Base-by-base conservation (phyloP, 495 filamentous ascomycete genomes). In the Diplogelasinospora grovesii region DNA sequence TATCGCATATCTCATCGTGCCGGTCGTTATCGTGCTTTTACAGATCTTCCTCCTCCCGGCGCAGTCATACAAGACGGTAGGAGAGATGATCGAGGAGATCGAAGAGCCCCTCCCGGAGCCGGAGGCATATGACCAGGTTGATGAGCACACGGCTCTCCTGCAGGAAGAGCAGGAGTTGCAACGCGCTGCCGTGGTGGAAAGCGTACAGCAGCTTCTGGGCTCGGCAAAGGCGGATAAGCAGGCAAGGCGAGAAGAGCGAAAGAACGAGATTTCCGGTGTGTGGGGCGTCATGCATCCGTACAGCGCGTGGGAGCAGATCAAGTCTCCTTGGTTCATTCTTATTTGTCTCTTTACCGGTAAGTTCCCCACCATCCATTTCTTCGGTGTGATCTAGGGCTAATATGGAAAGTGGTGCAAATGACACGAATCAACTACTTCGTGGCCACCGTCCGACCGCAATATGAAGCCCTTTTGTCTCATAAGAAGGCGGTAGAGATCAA, bases 361-460 rank as follows among this genome's bases (percentile, higher is more conserved):
- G 45, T 35, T 22, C 4, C 10, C 24, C 5, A n/a, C 24, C 27
- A 1, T 14, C 25, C 23, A 15, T 14, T 1, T 15, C 4, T 11
- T 26, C 24, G 14, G 9, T 11, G 24, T 37, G n/a, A 2, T 7
- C 30, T n/a, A 26, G 5, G 5, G 9, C 7, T 23, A 31, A 9
- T 26, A 23, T 27, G 29, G 22, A 15, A 23, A 56, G 73, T 92
- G 16, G 61, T 94, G 14, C 87, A 92, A 60, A 95, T 94, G 89
- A 86, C 83, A 0, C 78, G 90, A 13, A 95, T 96, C 60, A 97
- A 97, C 65, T 98, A 88, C 71, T 98, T 98, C 52, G 86, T 98
- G 22, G 89, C 92, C 1, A 92, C 92, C 2, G 79, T 98, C 45
- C 78, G 82, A 14, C 70, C 79, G 6, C 92, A 98, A 58, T 96